Conservation (phyloP, 2,329 filamentous ascomycete species). For the Thielaviopsis ethacetica region DNA sequence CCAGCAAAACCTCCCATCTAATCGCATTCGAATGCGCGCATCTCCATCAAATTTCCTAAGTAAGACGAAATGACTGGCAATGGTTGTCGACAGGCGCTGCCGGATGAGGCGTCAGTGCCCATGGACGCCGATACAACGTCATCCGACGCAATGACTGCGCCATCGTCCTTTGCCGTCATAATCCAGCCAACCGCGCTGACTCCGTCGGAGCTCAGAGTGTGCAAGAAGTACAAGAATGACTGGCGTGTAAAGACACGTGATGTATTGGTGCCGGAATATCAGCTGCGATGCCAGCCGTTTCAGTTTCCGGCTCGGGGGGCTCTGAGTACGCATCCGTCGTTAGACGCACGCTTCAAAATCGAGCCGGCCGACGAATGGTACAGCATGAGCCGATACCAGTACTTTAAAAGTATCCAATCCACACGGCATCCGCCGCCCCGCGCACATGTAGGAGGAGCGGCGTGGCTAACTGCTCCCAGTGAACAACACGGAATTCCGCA, state of each 20-base stretch:
- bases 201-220: neutral
- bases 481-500: slow-evolving; percentile 40
- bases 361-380: slow-evolving; percentile 10
- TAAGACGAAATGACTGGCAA: too few relatives aligned
- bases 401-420: slow-evolving; percentile 1
- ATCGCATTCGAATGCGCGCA: too few relatives aligned
- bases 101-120: too few relatives aligned
- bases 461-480: slow-evolving; percentile 21
- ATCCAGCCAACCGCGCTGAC: neutral
- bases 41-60: too few relatives aligned
- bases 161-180: neutral
- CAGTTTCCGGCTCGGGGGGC: neutral
- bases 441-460: too few relatives aligned
- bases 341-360: slow-evolving; percentile 6
- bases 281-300: slow-evolving; percentile 3
- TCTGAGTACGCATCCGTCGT: slow-evolving; percentile 2
- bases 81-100: too few relatives aligned
- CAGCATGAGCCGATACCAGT: slow-evolving; percentile 6
- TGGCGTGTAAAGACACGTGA: neutral
- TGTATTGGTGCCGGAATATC: neutral
- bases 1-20: too few relatives aligned
- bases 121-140: too few relatives aligned
- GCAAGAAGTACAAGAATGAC: neutral
- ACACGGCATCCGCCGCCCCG: neutral
- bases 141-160: neutral